phyloP scores from a whole-genome alignment of 2,329 filamentous ascomycete species.

The Mycogone perniciosa region DNA sequence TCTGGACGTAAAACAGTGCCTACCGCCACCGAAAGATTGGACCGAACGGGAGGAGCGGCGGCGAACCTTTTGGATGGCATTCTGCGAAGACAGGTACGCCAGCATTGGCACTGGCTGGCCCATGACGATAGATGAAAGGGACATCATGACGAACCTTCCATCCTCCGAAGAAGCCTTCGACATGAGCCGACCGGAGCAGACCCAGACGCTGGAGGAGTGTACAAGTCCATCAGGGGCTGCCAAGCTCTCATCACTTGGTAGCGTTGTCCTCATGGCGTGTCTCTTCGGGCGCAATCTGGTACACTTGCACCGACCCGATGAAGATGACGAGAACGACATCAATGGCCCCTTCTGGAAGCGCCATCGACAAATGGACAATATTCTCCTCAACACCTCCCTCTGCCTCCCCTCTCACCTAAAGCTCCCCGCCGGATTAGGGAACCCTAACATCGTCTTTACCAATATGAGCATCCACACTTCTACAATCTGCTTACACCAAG shows the following conservation, averaged over 20 bases:
- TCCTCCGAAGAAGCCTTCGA: conserved; percentile 79
- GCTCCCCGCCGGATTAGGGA: conserved; percentile 65
- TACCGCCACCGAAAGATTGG: conserved; percentile 84
- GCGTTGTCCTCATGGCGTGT: conserved; percentile 77
- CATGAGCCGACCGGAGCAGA: conserved; percentile 67
- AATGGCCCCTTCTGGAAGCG: conserved; percentile 95
- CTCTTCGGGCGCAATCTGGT: conserved; percentile 86
- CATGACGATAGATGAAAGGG: conserved; percentile 85
- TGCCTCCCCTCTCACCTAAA: conserved; percentile 76
- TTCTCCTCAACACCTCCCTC: conserved; percentile 79
- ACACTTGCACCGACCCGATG: conserved; percentile 81
- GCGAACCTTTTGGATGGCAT: conserved; percentile 92
- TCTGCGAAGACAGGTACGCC: conserved; percentile 83
- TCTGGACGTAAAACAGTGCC: conserved; percentile 86
- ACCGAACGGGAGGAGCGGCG: conserved; percentile 87
- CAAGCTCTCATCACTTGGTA: conserved; percentile 70
- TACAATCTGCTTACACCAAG: conserved; percentile 95
- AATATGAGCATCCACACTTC: conserved; percentile 98
- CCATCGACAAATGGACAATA: conserved; percentile 82
- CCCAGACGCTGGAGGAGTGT: conserved; percentile 62
- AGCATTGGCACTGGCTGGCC: conserved; percentile 98
- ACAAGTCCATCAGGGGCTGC: conserved; percentile 65
- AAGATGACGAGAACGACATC: conserved; percentile 79
- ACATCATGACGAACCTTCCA: conserved; percentile 83
- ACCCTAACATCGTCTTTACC: conserved; percentile 82